Evolutionary conservation across 2,329 filamentous ascomycete genomes (phyloP).

Genomic region (Diaporthe australafricana): DNA sequence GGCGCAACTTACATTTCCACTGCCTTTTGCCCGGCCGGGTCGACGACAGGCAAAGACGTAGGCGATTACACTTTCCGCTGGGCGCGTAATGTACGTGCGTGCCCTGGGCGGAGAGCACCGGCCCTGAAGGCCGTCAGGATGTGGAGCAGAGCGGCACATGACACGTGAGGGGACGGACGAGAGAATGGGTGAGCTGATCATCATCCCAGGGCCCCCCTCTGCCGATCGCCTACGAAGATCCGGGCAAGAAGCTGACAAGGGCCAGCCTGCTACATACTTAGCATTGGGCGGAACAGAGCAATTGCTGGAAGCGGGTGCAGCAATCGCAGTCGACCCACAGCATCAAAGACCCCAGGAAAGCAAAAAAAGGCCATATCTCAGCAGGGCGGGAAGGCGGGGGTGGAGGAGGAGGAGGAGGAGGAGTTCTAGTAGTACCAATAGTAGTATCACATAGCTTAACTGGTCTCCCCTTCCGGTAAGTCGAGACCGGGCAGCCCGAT

Average conservation of each 20-base stretch:
- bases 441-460: neutral
- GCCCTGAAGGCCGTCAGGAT: neutral
- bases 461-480: neutral
- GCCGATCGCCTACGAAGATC: conserved; percentile 22
- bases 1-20: too few relatives aligned
- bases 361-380: neutral
- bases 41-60: too few relatives aligned
- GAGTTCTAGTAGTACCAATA: too few relatives aligned
- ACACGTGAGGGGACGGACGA: conserved; percentile 11
- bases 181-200: conserved; percentile 12
- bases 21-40: too few relatives aligned
- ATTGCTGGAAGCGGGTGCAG: neutral
- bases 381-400: neutral
- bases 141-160: neutral
- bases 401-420: neutral
- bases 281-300: neutral
- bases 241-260: conserved; percentile 24
- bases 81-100: too few relatives aligned
- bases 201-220: conserved; percentile 21
- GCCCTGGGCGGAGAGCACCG: neutral
- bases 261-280: neutral
- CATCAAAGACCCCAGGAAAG: neutral
- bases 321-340: neutral
- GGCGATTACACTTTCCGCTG: neutral
- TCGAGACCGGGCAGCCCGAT: conserved; percentile 11